These are phyloP conservation scores for Moricandia moricandioides DNA, from an alignment of 345 rosid species.

Conservation along the genomic window DNA sequence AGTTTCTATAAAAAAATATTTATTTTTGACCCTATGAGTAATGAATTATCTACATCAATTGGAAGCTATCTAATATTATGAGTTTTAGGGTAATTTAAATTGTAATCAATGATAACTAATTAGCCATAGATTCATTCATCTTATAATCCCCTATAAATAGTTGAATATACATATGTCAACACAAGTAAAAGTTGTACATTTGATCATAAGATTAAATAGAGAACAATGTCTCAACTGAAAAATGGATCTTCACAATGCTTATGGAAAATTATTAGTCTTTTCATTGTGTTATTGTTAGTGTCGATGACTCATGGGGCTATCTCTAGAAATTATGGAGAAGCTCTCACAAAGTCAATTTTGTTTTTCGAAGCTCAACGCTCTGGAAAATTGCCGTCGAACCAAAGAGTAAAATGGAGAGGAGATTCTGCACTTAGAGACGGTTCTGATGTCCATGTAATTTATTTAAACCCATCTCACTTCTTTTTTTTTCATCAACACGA, in stretches of 20 bases:
- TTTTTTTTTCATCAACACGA: neutral
- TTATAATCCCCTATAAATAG: neutral
- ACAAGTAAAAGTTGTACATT: neutral
- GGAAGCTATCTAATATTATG: neutral
- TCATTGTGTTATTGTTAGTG: constrained; percentile 3
- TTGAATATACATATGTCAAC: neutral
- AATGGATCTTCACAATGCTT: constrained; percentile 16
- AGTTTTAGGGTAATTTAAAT: neutral
- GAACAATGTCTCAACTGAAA: neutral
- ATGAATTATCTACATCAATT: neutral
- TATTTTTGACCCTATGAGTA: too few species aligned
- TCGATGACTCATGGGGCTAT: neutral
- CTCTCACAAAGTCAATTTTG: constrained; percentile 60
- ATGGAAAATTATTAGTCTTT: constrained; percentile 11
- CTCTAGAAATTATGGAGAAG: constrained; percentile 46
- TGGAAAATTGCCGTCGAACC: constrained; percentile 58
- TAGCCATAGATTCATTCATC: neutral
- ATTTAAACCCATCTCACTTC: neutral
- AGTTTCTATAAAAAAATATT: too few species aligned
- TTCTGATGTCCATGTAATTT: constrained; percentile 39
- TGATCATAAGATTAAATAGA: neutral
- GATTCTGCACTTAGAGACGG: constrained; percentile 70
- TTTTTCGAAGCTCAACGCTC: constrained; percentile 80
- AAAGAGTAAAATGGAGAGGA: constrained; percentile 63
- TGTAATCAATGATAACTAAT: neutral